Evolutionary conservation across 2,329 filamentous ascomycete species (phyloP).

Genomic region (Beauveria brongniartii): DNA sequence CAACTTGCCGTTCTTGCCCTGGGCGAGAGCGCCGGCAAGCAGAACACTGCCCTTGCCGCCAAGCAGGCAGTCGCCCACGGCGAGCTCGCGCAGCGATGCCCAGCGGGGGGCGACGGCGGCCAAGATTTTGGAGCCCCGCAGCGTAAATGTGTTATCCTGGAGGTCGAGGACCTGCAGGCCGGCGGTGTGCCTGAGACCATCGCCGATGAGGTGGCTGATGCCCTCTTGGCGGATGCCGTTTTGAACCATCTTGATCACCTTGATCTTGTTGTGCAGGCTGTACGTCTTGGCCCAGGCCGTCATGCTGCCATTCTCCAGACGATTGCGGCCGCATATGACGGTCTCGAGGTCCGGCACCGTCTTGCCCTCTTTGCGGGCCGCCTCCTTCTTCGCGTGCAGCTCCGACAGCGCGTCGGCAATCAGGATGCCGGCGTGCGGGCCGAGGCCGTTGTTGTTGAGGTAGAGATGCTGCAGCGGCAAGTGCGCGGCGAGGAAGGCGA

Average conservation of each 20-base stretch:
- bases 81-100: constrained; percentile 71
- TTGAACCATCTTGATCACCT: constrained; percentile 92
- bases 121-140: constrained; percentile 69
- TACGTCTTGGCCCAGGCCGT: constrained; percentile 86
- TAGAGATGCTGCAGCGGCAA: constrained; percentile 87
- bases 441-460: constrained; percentile 97
- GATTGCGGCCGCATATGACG: constrained; percentile 93
- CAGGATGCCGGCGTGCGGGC: constrained; percentile 80
- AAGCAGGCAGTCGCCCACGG: constrained; percentile 81
- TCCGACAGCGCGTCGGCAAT: constrained; percentile 80
- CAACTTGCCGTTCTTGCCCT: constrained; percentile 70
- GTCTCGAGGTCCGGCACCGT: constrained; percentile 81
- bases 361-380: constrained; percentile 62
- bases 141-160: constrained; percentile 95
- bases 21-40: constrained; percentile 63
- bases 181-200: constrained; percentile 66
- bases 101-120: constrained; percentile 67
- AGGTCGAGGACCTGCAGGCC: constrained; percentile 73
- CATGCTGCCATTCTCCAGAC: constrained; percentile 95
- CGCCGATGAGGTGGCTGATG: constrained; percentile 69
- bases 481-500: constrained; percentile 83
- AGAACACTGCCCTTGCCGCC: constrained; percentile 67
- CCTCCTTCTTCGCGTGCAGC: constrained; percentile 77
- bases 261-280: constrained; percentile 72
- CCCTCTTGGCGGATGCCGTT: constrained; percentile 96